Evolutionary conservation across 176 grass and related monocot species (phyloP), one percentile per base, ranked within the genome.

Genomic region (barley (Hordeum vulgare)): DNA sequence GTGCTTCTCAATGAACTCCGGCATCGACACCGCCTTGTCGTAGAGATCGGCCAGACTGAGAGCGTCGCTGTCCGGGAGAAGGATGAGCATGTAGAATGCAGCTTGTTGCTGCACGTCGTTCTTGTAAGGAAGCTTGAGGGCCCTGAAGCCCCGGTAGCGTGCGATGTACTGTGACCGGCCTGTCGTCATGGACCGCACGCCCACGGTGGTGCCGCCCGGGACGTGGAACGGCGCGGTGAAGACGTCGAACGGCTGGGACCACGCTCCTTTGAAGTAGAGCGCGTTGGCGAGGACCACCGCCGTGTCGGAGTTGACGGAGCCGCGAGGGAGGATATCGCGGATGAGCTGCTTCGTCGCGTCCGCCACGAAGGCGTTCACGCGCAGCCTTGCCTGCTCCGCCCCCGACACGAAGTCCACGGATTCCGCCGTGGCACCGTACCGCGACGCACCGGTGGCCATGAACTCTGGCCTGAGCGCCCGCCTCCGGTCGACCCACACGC

Each of bases 241-340:
- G 53, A 56, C 20, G 53, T 56, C 20, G 53, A n/a, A 56, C 18
- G 53, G 53, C 20, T 56, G 53, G 20, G 51, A 20, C 51, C 51
- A 54, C 0, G 18, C 51, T 56, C 53, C 53, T 56, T 56, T 56
- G 53, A 56, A 56, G 53, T 56, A 62, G 75, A 85, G 20, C 0
- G 54, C 84, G n/a, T 85, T 79, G 26, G 84, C 84, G 4, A 86
- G 66, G 14, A 80, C 66, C 15, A 62, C 28, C n/a, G 4, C 56
- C 56, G 84, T 80, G 57, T 28, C 9, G 0, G 54, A 2, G 28
- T 20, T 2, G 39, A 85, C 76, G 13, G 84, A 71, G 66, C 27
- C 21, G 0, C 21, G 37, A 35, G 83, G 83, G 26, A 85, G 83
- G 42, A 84, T 1, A 6, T 66, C 82, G 23, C 0, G 8, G 61